Percentiles rank a stretch among this genome's conserved stretches.
phyloP scores from a whole-genome alignment of 176 grass and related monocot genomes.

The Oryza punctata region DNA sequence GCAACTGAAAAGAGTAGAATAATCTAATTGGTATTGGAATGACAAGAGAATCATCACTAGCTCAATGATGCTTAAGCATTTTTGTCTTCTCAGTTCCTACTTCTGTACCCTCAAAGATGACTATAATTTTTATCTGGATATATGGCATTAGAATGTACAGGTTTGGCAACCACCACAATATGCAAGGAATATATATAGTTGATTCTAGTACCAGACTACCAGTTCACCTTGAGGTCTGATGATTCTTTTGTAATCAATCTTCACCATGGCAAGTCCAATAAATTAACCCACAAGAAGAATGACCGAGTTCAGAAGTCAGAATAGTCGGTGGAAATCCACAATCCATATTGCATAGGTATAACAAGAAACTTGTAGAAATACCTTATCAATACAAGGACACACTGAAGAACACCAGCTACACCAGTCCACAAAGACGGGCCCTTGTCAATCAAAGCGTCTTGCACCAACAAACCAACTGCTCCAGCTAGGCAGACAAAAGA shows the following conservation, averaged over 20 bases:
- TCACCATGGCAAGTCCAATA: too few relatives aligned
- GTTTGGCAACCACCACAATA: background rate
- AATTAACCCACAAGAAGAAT: too few relatives aligned
- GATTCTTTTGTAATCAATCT: too few relatives aligned
- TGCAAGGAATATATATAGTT: background rate
- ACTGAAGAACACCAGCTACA: constrained; percentile 81
- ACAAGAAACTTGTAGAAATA: too few relatives aligned
- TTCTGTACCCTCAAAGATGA: background rate
- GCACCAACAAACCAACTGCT: constrained; percentile 79
- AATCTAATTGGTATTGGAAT: background rate
- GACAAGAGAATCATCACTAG: background rate
- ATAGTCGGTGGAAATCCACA: too few relatives aligned
- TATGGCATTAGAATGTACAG: background rate
- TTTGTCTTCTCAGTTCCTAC: background rate
- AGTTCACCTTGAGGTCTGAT: background rate
- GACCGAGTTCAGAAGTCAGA: too few relatives aligned
- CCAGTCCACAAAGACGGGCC: constrained; percentile 74
- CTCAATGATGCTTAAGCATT: background rate
- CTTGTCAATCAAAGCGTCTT: constrained; percentile 76
- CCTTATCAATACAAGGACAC: constrained; percentile 73
- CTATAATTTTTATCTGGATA: background rate
- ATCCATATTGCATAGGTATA: too few relatives aligned
- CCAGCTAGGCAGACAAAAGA: constrained; percentile 85
- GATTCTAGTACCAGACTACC: background rate
- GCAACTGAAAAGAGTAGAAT: too few relatives aligned